These are phyloP conservation scores for Aspergillus wentii DNA, from an alignment of 495 filamentous ascomycete genomes.

Conservation along the genomic window DNA sequence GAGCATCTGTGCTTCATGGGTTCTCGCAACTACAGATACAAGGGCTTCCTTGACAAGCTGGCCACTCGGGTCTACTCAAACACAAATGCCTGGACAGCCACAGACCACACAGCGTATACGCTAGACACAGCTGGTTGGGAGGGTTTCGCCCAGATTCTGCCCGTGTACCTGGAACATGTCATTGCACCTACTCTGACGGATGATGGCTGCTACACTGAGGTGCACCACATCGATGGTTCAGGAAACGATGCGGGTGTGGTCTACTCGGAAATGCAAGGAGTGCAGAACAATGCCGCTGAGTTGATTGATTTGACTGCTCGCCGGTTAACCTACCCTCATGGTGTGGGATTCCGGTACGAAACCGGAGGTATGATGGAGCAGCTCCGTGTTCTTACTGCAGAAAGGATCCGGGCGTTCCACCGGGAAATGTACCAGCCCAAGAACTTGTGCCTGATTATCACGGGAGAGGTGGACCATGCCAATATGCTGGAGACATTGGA, in stretches of 20 bases:
- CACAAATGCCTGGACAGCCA: conserved; percentile 94
- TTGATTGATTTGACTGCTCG: conserved; percentile 79
- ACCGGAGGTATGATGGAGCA: conserved; percentile 96
- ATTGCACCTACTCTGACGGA: conserved; percentile 89
- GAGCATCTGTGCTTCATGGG: conserved; percentile 99
- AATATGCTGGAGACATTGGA: conserved; percentile 78
- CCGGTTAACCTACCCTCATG: conserved; percentile 79
- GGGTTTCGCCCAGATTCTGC: conserved; percentile 89
- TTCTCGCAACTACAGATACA: conserved; percentile 88
- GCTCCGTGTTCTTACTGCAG: conserved; percentile 75
- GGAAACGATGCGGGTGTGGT: conserved; percentile 97
- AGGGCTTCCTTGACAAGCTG: conserved; percentile 90
- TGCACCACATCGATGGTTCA: conserved; percentile 88
- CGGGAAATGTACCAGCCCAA: conserved; percentile 97
- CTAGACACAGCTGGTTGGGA: conserved; percentile 94
- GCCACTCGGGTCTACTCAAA: conserved; percentile 86
- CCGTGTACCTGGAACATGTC: conserved; percentile 93
- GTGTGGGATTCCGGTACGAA: conserved; percentile 90
- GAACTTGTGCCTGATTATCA: conserved; percentile 85
- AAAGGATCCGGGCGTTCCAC: conserved; percentile 89
- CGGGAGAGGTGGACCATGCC: conserved; percentile 82
- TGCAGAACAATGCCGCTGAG: conserved; percentile 76
- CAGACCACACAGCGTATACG: conserved; percentile 95
- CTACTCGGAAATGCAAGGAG: conserved; percentile 98
- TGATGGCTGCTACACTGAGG: conserved; percentile 89